Conservation (phyloP, 768 basidiomycete genomes). For the Hirschioporus abietinus region DNA sequence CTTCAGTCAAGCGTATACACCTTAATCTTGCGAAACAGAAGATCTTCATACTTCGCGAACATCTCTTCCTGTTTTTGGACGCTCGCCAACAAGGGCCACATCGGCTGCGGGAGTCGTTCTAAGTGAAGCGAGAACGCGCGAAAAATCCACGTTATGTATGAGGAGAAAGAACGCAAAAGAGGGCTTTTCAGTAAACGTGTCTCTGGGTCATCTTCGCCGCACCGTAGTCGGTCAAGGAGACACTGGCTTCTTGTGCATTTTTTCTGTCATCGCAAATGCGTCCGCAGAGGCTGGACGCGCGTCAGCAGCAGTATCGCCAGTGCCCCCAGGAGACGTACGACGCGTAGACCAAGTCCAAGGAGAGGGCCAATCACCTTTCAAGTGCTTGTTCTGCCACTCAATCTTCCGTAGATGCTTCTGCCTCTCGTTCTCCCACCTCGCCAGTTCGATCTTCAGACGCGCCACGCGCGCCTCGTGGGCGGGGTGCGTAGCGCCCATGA, state of each 20-base stretch:
- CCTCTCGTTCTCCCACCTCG: constrained; percentile 61
- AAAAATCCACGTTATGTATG: too few species aligned
- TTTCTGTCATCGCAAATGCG: background rate
- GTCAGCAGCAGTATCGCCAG: background rate
- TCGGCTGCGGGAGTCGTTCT: background rate
- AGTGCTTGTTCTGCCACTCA: constrained; percentile 22
- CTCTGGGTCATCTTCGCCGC: background rate
- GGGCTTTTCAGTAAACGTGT: background rate
- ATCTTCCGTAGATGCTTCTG: constrained; percentile 19
- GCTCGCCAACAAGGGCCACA: background rate
- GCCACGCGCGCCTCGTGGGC: constrained; percentile 58
- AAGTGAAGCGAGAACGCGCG: too few species aligned
- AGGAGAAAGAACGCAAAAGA: background rate
- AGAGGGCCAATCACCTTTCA: constrained; percentile 19
- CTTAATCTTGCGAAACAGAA: background rate
- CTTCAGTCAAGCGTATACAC: background rate
- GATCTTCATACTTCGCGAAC: background rate
- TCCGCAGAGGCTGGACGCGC: background rate
- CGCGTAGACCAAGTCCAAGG: background rate
- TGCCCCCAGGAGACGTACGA: background rate
- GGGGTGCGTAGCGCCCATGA: constrained; percentile 62
- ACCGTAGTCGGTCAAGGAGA: background rate
- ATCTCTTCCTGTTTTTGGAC: background rate
- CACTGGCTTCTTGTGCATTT: background rate
- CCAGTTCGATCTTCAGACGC: constrained; percentile 59